Base-by-base conservation (phyloP, 2,329 filamentous ascomycete species). In the Onygenales sp. region DNA sequence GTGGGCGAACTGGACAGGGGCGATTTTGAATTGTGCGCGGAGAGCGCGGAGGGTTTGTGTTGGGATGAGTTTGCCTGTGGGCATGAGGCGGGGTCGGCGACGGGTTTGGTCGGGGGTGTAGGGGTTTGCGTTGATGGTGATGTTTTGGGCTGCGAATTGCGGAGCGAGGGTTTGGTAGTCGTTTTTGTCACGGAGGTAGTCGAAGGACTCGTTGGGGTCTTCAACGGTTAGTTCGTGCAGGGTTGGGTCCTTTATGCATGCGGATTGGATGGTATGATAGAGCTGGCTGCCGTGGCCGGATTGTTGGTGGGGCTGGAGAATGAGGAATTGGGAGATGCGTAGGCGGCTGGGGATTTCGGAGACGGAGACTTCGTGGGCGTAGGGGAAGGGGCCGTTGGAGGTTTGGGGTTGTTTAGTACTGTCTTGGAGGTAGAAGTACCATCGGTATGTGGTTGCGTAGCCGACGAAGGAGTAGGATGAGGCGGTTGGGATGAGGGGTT, bases 321-420 rank as follows among this genome's bases (percentile, higher is more conserved):
- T 85, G 56, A 98, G 66, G 69, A 97, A 97, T 67, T 98, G 93
- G 0, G 92, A 95, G 59, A 98, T 88, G 44, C 94, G 81, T 55
- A 88, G 83, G 40, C 92, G 84, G 61, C 85, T 86, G 10, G 88
- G 86, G 2, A 91, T 77, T 48, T 84, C 73, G 4, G 80, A 68
- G 58, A 85, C 74, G n/a, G 70, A 64, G 47, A 77, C 65, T 51
- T 67, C 58, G 49, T 40, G 72, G 63, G 59, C 66, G 54, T 50
- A 73, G 32, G 71, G 74, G 56, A 73, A 73, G 32, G 67, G 56
- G 68, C 54, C 80, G 63, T 65, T 77, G 17, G 66, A 65, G 11
- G 67, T 57, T 0, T 70, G 68, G 0, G 75, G 71, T 54, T 69
- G 69, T 49, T 73, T 70, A 53, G 71, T 58, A 2, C 65, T 77